phyloP scores from a whole-genome alignment of 2,329 filamentous ascomycete species.

The Proliferodiscus dingleyae region DNA sequence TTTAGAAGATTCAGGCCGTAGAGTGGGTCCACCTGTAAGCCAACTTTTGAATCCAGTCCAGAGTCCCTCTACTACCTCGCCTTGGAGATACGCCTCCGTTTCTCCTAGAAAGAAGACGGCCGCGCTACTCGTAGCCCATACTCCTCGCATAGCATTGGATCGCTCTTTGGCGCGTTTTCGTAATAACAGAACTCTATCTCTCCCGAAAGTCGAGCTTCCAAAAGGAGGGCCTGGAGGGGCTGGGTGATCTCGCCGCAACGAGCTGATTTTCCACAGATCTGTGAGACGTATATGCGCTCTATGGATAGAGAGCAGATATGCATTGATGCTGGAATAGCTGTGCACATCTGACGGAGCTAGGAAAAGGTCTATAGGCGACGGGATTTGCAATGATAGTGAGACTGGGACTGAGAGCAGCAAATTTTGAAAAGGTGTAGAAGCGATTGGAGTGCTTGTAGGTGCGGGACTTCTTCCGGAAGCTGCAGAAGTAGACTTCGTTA shows the following conservation, averaged over 20 bases:
- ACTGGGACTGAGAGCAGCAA: constrained; percentile 76
- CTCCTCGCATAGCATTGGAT: constrained; percentile 64
- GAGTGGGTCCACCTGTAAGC: constrained; percentile 44
- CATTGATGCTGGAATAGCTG: constrained; percentile 78
- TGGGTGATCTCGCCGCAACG: constrained; percentile 71
- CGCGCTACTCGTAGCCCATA: constrained; percentile 87
- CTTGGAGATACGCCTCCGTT: constrained; percentile 82
- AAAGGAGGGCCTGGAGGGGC: constrained; percentile 61
- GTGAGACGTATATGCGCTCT: constrained; percentile 81
- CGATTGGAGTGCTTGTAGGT: constrained; percentile 20
- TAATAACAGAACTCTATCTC: constrained; percentile 54
- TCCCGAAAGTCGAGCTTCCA: constrained; percentile 56
- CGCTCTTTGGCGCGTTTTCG: constrained; percentile 61
- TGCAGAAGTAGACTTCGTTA: constrained; percentile 44
- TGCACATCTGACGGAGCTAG: constrained; percentile 70
- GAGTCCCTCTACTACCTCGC: constrained; percentile 75
- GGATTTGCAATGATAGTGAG: constrained; percentile 64
- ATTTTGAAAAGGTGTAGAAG: constrained; percentile 63
- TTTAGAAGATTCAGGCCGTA: constrained; percentile 15
- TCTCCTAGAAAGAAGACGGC: constrained; percentile 87
- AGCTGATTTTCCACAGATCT: constrained; percentile 80
- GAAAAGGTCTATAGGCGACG: constrained; percentile 81
- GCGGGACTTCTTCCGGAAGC: constrained; percentile 33
- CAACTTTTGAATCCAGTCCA: constrained; percentile 77
- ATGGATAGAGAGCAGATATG: constrained; percentile 80